Evolutionary conservation across 2,329 filamentous ascomycete genomes (phyloP).

Genomic region (Plectosphaerella sp.): DNA sequence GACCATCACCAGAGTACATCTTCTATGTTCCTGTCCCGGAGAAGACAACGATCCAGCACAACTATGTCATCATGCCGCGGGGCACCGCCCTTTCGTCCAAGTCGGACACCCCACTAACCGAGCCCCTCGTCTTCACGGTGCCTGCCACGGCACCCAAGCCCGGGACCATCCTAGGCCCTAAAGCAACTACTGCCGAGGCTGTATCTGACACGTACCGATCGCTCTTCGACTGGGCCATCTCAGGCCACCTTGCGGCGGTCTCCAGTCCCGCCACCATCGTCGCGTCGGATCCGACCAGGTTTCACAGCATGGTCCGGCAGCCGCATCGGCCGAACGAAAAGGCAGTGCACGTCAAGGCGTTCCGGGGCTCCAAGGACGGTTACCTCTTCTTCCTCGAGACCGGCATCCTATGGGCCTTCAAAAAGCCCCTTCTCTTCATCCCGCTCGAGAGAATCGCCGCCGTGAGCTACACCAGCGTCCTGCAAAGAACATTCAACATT

Average conservation of each 20-base stretch:
- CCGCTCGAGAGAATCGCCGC: slow-evolving; percentile 56
- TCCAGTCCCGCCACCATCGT: slow-evolving; percentile 45
- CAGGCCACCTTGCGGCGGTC: slow-evolving; percentile 43
- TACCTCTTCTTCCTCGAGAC: slow-evolving; percentile 63
- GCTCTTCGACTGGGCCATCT: slow-evolving; percentile 58
- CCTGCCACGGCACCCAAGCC: slow-evolving; percentile 56
- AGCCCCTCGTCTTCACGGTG: slow-evolving; percentile 63
- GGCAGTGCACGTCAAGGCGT: slow-evolving; percentile 62
- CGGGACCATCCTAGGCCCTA: slow-evolving; percentile 48
- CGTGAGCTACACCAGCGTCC: slow-evolving; percentile 63
- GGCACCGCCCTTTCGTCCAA: slow-evolving; percentile 49
- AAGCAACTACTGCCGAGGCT: slow-evolving; percentile 41
- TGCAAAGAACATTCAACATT: slow-evolving; percentile 66
- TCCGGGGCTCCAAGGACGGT: slow-evolving; percentile 64
- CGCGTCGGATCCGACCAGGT: slow-evolving; percentile 49
- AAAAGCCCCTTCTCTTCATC: slow-evolving; percentile 63
- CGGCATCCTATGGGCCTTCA: slow-evolving; percentile 67
- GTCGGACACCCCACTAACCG: slow-evolving; percentile 33
- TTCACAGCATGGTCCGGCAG: slow-evolving; percentile 53
- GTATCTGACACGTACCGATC: slow-evolving; percentile 56
- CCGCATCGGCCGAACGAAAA: slow-evolving; percentile 56
- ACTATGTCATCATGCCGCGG: slow-evolving; percentile 59
- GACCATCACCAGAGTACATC: slow-evolving; percentile 42
- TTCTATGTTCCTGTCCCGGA: slow-evolving; percentile 63
- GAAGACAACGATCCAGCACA: slow-evolving; percentile 61